These are phyloP conservation scores for Capillidium rhysosporum DNA, from an alignment of 371 early-diverging fungal species.

Conservation along the genomic window DNA sequence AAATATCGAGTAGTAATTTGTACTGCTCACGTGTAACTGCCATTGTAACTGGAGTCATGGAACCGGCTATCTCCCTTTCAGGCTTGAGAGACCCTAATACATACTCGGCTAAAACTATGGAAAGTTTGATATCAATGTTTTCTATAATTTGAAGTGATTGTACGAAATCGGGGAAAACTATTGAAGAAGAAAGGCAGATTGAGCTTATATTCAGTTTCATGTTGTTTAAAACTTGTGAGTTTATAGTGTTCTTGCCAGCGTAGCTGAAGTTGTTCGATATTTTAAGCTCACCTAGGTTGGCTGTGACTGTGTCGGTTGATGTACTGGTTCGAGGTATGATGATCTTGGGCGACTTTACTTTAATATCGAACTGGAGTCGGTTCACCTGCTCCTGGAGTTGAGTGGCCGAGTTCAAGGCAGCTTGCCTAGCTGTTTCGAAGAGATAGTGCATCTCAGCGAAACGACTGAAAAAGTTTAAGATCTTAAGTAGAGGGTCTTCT, in stretches of 20 bases:
- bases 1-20: constrained; percentile 18
- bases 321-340: constrained; percentile 50
- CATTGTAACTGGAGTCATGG: neutral
- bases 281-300: constrained; percentile 73
- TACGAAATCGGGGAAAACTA: constrained; percentile 13
- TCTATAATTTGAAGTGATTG: constrained; percentile 55
- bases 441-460: constrained; percentile 76
- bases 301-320: constrained; percentile 34
- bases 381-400: constrained; percentile 50
- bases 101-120: constrained; percentile 22
- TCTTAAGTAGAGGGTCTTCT: constrained; percentile 28
- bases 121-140: constrained; percentile 53
- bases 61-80: constrained; percentile 16
- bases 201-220: constrained; percentile 45
- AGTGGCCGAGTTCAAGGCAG: constrained; percentile 59
- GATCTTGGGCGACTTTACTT: constrained; percentile 76
- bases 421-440: constrained; percentile 66
- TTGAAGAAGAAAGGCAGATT: constrained; percentile 39
- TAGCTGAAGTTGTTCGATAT: constrained; percentile 48
- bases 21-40: constrained; percentile 3
- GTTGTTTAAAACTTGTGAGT: constrained; percentile 21
- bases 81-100: constrained; percentile 16
- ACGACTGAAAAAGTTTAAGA: constrained; percentile 41
- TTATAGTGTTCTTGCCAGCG: constrained; percentile 12
- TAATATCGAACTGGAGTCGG: constrained; percentile 66